Evolutionary conservation across 129 eudicot genomes (phyloP).

Genomic region (Tagetes patula): DNA sequence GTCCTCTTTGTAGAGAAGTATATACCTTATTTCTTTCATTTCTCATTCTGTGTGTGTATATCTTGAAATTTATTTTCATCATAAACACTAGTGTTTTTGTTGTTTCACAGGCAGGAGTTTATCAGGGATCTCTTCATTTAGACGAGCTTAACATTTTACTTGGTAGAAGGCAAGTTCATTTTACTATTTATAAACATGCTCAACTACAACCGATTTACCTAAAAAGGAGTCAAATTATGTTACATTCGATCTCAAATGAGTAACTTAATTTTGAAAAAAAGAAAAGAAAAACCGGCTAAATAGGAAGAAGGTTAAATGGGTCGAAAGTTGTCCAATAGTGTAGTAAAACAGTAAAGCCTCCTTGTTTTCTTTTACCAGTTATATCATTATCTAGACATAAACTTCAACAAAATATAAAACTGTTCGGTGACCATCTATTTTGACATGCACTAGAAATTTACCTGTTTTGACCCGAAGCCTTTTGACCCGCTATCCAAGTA

Average conservation of each 20-base stretch:
- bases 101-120: conserved; percentile 69
- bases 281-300: not conserved
- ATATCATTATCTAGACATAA: not conserved
- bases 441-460: not conserved
- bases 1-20: conserved; percentile 95
- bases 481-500: not conserved
- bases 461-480: not conserved
- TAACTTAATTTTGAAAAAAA: not conserved
- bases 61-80: not conserved
- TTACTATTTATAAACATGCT: not conserved
- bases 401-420: not conserved
- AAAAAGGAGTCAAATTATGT: not conserved
- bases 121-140: conserved; percentile 75
- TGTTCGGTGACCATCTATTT: not conserved
- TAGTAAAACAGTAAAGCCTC: no score
- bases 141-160: conserved; percentile 90
- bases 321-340: not conserved
- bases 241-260: not conserved
- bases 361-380: no score
- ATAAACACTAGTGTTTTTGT: conserved; percentile 3
- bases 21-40: not conserved
- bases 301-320: not conserved
- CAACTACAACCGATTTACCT: not conserved
- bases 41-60: not conserved
- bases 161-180: conserved; percentile 58